These are phyloP conservation scores for Flaveria trinervia DNA, from an alignment of 129 eudicot genomes.

Conservation along the genomic window DNA sequence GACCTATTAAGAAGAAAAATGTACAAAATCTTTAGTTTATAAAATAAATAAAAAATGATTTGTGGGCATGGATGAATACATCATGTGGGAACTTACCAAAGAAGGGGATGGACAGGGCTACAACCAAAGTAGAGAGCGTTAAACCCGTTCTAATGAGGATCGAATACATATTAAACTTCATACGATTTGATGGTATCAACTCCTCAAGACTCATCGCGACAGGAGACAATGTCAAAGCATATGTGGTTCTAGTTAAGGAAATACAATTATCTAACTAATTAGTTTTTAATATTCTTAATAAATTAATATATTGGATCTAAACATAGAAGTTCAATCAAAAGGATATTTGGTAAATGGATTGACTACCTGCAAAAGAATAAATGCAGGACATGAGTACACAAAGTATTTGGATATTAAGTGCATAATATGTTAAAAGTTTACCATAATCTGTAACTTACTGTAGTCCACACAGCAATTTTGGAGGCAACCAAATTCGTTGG, in stretches of 20 bases:
- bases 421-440: not conserved
- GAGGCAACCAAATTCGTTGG: slow-evolving; percentile 73
- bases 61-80: not conserved
- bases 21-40: slow-evolving; percentile 1
- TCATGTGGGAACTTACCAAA: slow-evolving; percentile 55
- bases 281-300: not conserved
- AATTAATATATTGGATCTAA: not conserved
- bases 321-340: slow-evolving; percentile 29
- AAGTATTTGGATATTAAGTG: not conserved
- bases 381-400: slow-evolving; percentile 11
- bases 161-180: slow-evolving; percentile 54
- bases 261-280: not conserved
- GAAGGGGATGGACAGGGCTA: slow-evolving; percentile 75
- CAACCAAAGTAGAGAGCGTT: slow-evolving; percentile 75
- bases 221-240: slow-evolving; percentile 86
- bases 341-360: slow-evolving; percentile 99
- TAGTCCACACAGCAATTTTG: slow-evolving; percentile 95
- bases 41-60: not conserved
- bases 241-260: slow-evolving; percentile 56
- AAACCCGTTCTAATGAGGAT: slow-evolving; percentile 74
- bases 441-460: slow-evolving; percentile 42
- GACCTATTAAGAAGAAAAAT: slow-evolving; percentile 47
- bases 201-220: slow-evolving; percentile 97
- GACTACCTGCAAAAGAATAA: slow-evolving; percentile 69
- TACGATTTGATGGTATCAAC: slow-evolving; percentile 59